These are phyloP conservation scores for Tolypocladium paradoxum DNA, from an alignment of 2,329 filamentous ascomycete genomes.

Conservation along the genomic window DNA sequence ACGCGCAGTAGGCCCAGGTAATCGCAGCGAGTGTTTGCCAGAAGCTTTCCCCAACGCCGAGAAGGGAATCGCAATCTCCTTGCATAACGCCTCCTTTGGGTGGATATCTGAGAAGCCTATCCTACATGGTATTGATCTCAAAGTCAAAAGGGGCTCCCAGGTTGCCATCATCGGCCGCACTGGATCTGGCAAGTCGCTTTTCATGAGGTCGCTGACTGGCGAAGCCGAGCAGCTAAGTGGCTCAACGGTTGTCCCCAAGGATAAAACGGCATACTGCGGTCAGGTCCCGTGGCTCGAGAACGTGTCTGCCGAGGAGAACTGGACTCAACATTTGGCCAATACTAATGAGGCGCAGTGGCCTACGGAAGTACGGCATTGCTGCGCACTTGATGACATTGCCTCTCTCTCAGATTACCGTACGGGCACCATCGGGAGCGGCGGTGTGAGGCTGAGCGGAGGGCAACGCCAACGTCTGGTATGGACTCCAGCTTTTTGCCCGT, in stretches of 20 bases:
- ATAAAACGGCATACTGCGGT: background rate
- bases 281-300: background rate
- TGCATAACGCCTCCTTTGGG: background rate
- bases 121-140: background rate
- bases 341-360: background rate
- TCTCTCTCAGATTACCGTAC: background rate
- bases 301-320: background rate
- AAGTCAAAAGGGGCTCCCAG: background rate
- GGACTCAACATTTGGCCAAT: background rate
- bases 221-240: background rate
- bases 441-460: background rate
- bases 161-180: background rate
- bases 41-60: background rate
- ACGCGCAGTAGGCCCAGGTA: background rate
- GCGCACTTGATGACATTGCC: background rate
- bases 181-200: background rate
- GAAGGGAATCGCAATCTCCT: background rate
- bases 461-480: background rate
- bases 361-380: background rate
- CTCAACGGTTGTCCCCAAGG: background rate
- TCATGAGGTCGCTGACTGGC: background rate
- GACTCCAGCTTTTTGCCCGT: too few relatives aligned
- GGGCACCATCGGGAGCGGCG: background rate
- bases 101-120: background rate
- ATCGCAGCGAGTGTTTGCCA: background rate